Conservation (phyloP, 345 rosid genomes). For the Aquilaria malaccensis region DNA sequence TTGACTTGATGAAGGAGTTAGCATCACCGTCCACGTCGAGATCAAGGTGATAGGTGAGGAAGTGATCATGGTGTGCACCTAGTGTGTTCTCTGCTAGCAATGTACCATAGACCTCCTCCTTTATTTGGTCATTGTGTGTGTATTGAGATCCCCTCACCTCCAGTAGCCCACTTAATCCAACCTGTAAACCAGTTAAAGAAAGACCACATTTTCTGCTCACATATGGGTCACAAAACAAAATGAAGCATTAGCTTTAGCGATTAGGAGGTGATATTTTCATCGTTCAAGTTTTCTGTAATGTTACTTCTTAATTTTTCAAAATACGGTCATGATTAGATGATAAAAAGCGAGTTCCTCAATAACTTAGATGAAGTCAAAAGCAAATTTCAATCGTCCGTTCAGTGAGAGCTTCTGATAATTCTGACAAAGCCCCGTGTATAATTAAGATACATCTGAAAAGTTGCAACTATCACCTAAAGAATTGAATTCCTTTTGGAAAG, state of each 20-base stretch:
- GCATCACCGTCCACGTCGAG: slow-evolving; percentile 47
- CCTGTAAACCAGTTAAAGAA: slow-evolving; percentile 18
- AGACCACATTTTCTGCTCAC: not conserved
- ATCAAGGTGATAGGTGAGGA: slow-evolving; percentile 39
- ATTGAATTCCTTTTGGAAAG: no score
- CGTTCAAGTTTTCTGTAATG: no score
- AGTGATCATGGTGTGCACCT: slow-evolving; percentile 52
- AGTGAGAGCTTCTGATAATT: no score
- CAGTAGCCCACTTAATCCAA: slow-evolving; percentile 41
- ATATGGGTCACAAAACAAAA: not conserved
- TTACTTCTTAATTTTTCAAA: no score
- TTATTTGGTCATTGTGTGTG: slow-evolving; percentile 33
- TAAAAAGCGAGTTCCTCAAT: no score
- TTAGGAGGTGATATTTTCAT: not conserved
- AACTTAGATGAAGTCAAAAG: no score
- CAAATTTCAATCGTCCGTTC: no score
- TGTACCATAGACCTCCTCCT: slow-evolving; percentile 37
- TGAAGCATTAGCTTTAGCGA: not conserved
- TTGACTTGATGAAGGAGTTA: slow-evolving; percentile 41
- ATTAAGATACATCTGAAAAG: no score
- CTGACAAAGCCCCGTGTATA: no score
- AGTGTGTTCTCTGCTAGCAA: slow-evolving; percentile 43
- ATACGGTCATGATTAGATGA: no score
- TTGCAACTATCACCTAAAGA: no score
- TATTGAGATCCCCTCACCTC: slow-evolving; percentile 37